Conservation (phyloP, 2,329 filamentous ascomycete species). For the Pseudocercospora vitis region DNA sequence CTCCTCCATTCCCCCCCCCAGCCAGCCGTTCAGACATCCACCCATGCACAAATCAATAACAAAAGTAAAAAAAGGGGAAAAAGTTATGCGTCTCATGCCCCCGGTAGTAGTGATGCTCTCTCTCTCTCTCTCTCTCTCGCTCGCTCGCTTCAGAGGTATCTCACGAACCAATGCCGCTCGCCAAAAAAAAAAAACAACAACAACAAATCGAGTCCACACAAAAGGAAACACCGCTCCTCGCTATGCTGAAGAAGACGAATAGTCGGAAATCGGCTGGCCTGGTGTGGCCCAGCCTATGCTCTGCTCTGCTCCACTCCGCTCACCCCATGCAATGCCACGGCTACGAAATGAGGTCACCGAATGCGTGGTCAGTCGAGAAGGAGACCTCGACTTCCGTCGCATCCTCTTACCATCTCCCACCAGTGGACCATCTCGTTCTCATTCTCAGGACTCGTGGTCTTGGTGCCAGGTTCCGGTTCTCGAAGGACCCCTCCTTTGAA, state of each 20-base stretch:
- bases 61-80: background rate
- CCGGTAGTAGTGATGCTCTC: background rate
- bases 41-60: background rate
- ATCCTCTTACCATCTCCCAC: slow-evolving; percentile 6
- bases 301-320: background rate
- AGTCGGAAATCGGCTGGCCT: too few relatives aligned
- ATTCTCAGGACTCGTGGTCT: background rate
- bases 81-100: too few relatives aligned
- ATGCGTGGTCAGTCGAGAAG: background rate
- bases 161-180: slow-evolving; percentile 10
- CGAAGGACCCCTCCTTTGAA: background rate
- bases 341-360: background rate
- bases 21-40: slow-evolving; percentile 3
- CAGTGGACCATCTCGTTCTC: slow-evolving; percentile 3
- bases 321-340: slow-evolving; percentile 1
- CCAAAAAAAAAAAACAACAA: background rate
- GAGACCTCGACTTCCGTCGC: slow-evolving; percentile 2
- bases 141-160: slow-evolving; percentile 21
- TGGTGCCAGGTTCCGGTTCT: background rate
- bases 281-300: too few relatives aligned
- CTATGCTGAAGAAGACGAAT: slow-evolving; percentile 15
- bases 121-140: too few relatives aligned
- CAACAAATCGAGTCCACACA: background rate
- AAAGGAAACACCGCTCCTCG: slow-evolving; percentile 7
- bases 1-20: too few relatives aligned